These are phyloP conservation scores for Phragmites australis DNA, from an alignment of 176 grass and related monocot genomes.

Conservation along the genomic window DNA sequence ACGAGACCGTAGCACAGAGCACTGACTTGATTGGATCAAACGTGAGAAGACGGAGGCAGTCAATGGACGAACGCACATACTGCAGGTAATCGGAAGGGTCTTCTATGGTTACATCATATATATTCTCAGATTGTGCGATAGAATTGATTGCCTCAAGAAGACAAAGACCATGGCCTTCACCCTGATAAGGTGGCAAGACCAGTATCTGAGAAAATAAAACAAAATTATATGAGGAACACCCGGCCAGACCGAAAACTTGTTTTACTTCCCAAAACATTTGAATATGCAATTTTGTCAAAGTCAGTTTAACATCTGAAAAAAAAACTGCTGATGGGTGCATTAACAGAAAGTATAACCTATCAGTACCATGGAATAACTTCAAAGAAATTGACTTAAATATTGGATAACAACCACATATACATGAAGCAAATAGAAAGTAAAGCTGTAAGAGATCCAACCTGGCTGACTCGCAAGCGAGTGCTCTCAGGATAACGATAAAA, in stretches of 20 bases:
- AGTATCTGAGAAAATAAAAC: slow-evolving; percentile 62
- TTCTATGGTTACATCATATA: slow-evolving; percentile 82
- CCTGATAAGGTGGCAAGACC: slow-evolving; percentile 81
- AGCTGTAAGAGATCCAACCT: slow-evolving; percentile 43
- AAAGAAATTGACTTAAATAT: slow-evolving; percentile 16
- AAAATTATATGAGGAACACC: slow-evolving; percentile 22
- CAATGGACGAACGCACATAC: slow-evolving; percentile 73
- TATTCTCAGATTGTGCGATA: slow-evolving; percentile 68
- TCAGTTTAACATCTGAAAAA: slow-evolving; percentile 7
- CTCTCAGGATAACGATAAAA: slow-evolving; percentile 88
- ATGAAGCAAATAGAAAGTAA: slow-evolving; percentile 23
- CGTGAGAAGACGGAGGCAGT: slow-evolving; percentile 63
- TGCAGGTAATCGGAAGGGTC: slow-evolving; percentile 93
- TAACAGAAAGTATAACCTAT: slow-evolving; percentile 1
- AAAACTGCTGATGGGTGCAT: not conserved
- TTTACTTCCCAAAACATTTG: slow-evolving; percentile 6
- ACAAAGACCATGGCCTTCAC: slow-evolving; percentile 70
- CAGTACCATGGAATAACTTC: not conserved
- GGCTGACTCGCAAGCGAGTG: slow-evolving; percentile 76
- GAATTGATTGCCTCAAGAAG: slow-evolving; percentile 83
- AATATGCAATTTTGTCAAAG: not conserved
- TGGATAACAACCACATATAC: not conserved
- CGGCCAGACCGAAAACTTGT: not conserved
- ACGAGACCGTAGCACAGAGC: slow-evolving; percentile 44
- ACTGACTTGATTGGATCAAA: slow-evolving; percentile 64